Evolutionary conservation across 2,329 filamentous ascomycete genomes (phyloP), one percentile per base, ranked within the genome.

Genomic region (Cladosporium phlei): DNA sequence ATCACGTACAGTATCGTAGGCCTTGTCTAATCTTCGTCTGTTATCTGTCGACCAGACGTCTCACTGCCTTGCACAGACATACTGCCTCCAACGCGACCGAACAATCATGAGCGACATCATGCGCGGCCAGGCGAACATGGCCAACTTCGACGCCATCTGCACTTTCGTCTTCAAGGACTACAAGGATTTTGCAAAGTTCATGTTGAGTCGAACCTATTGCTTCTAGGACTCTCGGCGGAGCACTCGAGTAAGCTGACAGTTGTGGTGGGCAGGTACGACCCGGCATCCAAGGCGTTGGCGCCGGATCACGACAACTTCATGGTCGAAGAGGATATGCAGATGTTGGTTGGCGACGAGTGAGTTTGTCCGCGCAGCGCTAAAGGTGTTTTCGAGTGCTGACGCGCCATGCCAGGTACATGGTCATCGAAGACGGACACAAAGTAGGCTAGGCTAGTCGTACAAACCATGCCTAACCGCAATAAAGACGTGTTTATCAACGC

Each of bases 381-480:
- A 2, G 5, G 6, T 3, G 14, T 2, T 3, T 2, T 16, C 37
- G n/a, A 14, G 10, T 1, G 19, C 24, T 38, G 32, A 43, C 21
- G 11, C 6, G 4, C 3, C 4, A 2, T 27, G 16, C 12, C 34
- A 46, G 43, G n/a, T 61, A 61, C 40, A 56, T 61, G 59, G 54
- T 61, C 17, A 57, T 59, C 27, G 55, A 59, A 5, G 53, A 59
- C 19, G 54, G 56, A 2, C 43, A 51, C 45, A 54, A 53, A 44
- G 50, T 59, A n/a, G 79, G 0, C 80, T 60, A 55, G 79, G 0
- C 80, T 60, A 55, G 22, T 76, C 76, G 9, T n/a, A 4, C 8
- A 17, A 17, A 16, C 19, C 11, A 14, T 16, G 11, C 10, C 8
- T 4, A 10, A 3, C 10, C 7, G 1, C 35, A 17, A 19, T n/a